Percentiles rank a stretch among this genome's conserved stretches.
Evolutionary conservation across 371 early-diverging fungal genomes (phyloP).

Genomic region (Circinella minor): DNA sequence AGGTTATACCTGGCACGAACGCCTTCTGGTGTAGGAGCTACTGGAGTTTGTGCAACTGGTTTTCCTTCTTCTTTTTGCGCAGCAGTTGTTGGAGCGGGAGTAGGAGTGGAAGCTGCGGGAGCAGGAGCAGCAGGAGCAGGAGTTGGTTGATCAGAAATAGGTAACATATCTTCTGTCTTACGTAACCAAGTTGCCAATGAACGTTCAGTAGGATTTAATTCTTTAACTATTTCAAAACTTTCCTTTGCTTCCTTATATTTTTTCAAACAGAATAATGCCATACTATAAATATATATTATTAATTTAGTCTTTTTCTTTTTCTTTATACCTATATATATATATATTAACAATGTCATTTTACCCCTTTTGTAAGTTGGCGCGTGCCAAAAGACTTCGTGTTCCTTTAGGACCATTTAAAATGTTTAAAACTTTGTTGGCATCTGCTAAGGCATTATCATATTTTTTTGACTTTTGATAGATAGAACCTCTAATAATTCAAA

Average conservation of each 20-base stretch:
- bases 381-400: constrained; percentile 63
- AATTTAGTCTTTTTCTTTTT: background rate
- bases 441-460: constrained; percentile 59
- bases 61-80: background rate
- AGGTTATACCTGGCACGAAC: constrained; percentile 22
- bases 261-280: constrained; percentile 58
- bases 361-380: constrained; percentile 70
- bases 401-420: constrained; percentile 53
- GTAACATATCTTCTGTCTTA: constrained; percentile 52
- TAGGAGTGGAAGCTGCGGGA: background rate
- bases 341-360: constrained; percentile 19
- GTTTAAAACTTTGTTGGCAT: constrained; percentile 64
- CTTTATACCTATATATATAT: too few relatives aligned
- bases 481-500: constrained; percentile 49
- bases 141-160: constrained; percentile 4
- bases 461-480: constrained; percentile 67
- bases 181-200: constrained; percentile 62
- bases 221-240: constrained; percentile 55
- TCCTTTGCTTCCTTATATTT: constrained; percentile 57
- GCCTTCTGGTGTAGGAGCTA: constrained; percentile 14
- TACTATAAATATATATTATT: constrained; percentile 30
- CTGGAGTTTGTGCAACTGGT: constrained; percentile 6
- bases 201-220: constrained; percentile 57
- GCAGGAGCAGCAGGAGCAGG: constrained; percentile 12
- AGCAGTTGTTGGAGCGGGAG: constrained; percentile 3